Base-by-base conservation (phyloP, 1,284 basidiomycete species). In the Tremellales sp. region DNA sequence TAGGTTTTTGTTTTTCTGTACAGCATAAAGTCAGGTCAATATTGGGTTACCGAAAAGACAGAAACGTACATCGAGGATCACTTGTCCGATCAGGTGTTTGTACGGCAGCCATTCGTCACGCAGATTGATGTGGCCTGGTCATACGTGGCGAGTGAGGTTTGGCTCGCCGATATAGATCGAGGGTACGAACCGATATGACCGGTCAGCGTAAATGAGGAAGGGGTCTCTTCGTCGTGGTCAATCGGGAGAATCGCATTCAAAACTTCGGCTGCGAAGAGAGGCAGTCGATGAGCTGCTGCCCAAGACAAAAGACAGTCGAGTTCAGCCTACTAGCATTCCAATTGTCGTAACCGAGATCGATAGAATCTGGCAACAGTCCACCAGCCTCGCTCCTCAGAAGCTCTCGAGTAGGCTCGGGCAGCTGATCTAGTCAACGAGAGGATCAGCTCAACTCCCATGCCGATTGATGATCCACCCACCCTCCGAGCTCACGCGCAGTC, bases 31-130 rank as follows among this genome's bases (percentile, higher is more conserved):
- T 21, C 22, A 16, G 28, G 3, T 16, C 19, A n/a, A 32, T 19
- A 36, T 28, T 49, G 47, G 36, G 3, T 6, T 27, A 21, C 33
- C 33, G 18, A 21, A 18, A 22, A 40, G 25, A 16, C 18, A 26
- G 22, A 12, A 5, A 75, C 87, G 62, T 63, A 88, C 92, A 71
- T 95, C 91, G 25, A 95, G 74, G 32, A 97, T 84, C 25, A 97
- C 78, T 70, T 94, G 83, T 0, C 92, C 95, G 55, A 98, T 95
- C 26, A 94, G 70, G 59, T 86, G 74, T 66, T 91, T 91, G 74
- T 87, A 97, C 3, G 92, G 91, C 24, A 95, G 68, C 74, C 92
- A 98, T 67, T 93, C 86, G 24, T 85, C 81, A 51, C 86, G 82
- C 21, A 98, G 78, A 66, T 99, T 99, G 50, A 98, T 74, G 66